Evolutionary conservation across 2,329 filamentous ascomycete genomes (phyloP), one percentile per base, ranked within the genome.

Genomic region (Ilyonectria mors-panacis): DNA sequence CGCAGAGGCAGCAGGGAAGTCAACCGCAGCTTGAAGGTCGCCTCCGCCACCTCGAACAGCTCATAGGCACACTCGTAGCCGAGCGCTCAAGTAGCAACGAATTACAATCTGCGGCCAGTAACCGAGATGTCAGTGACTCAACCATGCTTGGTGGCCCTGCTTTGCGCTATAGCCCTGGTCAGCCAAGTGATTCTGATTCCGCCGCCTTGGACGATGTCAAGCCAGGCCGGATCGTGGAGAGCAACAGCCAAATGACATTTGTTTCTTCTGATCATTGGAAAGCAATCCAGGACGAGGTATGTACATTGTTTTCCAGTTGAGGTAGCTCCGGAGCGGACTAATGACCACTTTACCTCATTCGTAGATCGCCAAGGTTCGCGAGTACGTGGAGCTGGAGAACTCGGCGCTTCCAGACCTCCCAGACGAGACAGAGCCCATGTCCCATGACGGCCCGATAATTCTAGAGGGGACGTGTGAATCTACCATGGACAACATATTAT

Each of bases 221-320:
- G 19, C 70, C 65, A 7, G 70, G 70, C 0, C 57, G 60, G 0
- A 55, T 72, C 51, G 58, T 70, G 58, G 62, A 65, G 1, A 72
- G 59, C 10, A 63, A 68, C 1, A 72, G 47, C 4, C 70, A 72
- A 56, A 72, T 67, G 5, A 69, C 72, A 1, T 72, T 72, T 37
- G 70, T 72, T n/a, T 72, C 70, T 8, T 67, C 67, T 8, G 70
- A 67, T 3, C 70, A 72, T 4, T 72, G 70, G 70, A 58, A 62
- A 13, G 70, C 70, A 9, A 70, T 72, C 1, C 72, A 70, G 1
- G 50, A 66, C 8, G 70, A 72, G 54, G 30, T 33, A 7, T 7
- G 69, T 71, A 21, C 21, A 21, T 4, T 3, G 12, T 2, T 12
- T 12, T 2, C 30, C 8, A 33, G 3, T 33, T 12, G 30, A 9